These are phyloP conservation scores for Aegilops umbellulata DNA, from an alignment of 176 grass and related monocot genomes.

Conservation along the genomic window DNA sequence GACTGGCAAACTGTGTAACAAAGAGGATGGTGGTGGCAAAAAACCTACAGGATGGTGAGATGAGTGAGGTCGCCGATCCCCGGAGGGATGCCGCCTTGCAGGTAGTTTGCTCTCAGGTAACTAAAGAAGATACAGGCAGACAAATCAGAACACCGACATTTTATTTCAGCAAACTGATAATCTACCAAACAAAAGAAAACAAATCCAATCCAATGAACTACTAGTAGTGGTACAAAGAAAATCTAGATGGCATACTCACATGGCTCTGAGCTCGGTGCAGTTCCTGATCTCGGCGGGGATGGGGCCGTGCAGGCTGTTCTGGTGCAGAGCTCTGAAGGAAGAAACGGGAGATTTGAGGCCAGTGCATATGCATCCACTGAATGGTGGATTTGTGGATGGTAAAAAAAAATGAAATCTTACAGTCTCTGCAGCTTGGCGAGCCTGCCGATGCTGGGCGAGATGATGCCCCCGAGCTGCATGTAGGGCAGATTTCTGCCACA, in stretches of 20 bases:
- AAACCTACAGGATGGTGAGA: constrained; percentile 81
- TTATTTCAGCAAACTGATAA: background rate
- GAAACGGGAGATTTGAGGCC: background rate
- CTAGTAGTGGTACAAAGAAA: too few relatives aligned
- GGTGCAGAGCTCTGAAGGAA: constrained; percentile 74
- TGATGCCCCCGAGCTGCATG: constrained; percentile 86
- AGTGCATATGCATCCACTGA: too few relatives aligned
- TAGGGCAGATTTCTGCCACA: constrained; percentile 76
- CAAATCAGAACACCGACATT: background rate
- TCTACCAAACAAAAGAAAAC: background rate
- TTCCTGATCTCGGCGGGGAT: constrained; percentile 90
- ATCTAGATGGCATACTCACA: constrained; percentile 29
- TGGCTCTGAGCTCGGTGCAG: constrained; percentile 74
- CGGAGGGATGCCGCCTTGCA: constrained; percentile 90
- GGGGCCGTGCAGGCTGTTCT: constrained; percentile 91
- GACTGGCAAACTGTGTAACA: background rate
- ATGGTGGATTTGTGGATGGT: too few relatives aligned
- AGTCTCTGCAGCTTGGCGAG: constrained; percentile 80
- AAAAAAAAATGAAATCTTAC: constrained; percentile 45
- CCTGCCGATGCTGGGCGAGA: constrained; percentile 79
- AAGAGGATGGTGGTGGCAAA: background rate
- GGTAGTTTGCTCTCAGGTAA: constrained; percentile 90
- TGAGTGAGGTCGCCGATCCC: constrained; percentile 75
- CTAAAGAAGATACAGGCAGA: constrained; percentile 27
- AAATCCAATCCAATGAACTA: background rate